phyloP scores from a whole-genome alignment of 495 filamentous ascomycete genomes.

The Aspergillus campestris region DNA sequence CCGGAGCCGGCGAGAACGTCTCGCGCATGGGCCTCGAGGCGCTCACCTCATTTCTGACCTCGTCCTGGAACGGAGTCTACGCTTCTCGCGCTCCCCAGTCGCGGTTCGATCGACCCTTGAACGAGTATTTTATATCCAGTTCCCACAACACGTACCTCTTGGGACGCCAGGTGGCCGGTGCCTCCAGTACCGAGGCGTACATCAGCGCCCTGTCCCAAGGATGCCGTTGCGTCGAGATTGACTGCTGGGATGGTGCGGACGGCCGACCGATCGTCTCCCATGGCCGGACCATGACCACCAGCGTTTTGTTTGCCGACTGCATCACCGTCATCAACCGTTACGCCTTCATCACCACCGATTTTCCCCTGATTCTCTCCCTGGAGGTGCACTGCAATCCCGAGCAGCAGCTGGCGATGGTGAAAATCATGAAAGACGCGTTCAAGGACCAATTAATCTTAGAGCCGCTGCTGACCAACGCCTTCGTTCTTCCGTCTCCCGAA shows the following conservation, averaged over 20 bases:
- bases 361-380: constrained; percentile 86
- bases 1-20: constrained; percentile 26
- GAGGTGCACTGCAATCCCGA: constrained; percentile 84
- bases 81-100: constrained; percentile 47
- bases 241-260: constrained; percentile 92
- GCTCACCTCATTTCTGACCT: constrained; percentile 70
- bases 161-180: constrained; percentile 79
- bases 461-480: constrained; percentile 56
- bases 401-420: constrained; percentile 83
- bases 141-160: constrained; percentile 97
- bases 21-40: constrained; percentile 62
- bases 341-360: constrained; percentile 72
- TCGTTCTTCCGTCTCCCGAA: constrained; percentile 71
- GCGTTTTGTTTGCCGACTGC: constrained; percentile 79
- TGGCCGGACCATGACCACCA: constrained; percentile 78
- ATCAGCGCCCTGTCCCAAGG: constrained; percentile 80
- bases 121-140: constrained; percentile 97
- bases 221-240: constrained; percentile 92
- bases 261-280: constrained; percentile 83
- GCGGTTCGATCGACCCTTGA: constrained; percentile 71
- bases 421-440: constrained; percentile 79
- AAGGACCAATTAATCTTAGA: constrained; percentile 68
- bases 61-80: constrained; percentile 55
- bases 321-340: constrained; percentile 90
- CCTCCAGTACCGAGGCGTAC: constrained; percentile 90